A percentile compares a stretch with the other conserved stretches of the same genome.
phyloP scores from a whole-genome alignment of 1,284 basidiomycete species.

The Sporisorium graminicola region DNA sequence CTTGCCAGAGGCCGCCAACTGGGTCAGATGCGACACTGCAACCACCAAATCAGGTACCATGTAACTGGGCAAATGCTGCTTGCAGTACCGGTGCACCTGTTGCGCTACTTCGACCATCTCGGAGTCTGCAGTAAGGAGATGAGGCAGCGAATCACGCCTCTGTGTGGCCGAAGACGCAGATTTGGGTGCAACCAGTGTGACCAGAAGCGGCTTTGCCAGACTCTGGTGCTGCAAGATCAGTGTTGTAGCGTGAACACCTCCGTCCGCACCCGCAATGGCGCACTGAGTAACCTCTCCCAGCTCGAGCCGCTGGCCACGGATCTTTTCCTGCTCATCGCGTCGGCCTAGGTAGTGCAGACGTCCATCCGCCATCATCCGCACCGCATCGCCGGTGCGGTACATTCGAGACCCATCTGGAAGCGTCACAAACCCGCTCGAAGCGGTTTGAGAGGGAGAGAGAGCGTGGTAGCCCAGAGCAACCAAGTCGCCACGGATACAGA shows the following conservation, averaged over 20 bases:
- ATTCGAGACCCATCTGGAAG: conserved; percentile 6
- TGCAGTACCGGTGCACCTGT: conserved; percentile 8
- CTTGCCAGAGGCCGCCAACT: conserved; percentile 20
- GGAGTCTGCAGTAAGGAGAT: not conserved
- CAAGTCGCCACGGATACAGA: conserved; percentile 74
- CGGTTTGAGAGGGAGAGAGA: conserved; percentile 12
- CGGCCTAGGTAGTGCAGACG: conserved; percentile 75
- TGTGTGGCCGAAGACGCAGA: not conserved
- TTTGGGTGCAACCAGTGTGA: conserved; percentile 10
- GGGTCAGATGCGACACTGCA: conserved; percentile 14
- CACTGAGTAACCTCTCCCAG: conserved; percentile 73
- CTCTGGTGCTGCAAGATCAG: conserved; percentile 13
- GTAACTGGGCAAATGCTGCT: conserved; percentile 20
- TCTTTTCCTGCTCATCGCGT: conserved; percentile 75
- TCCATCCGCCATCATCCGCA: conserved; percentile 75
- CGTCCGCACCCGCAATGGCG: conserved; percentile 9
- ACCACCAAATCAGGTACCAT: conserved; percentile 26
- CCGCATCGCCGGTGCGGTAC: conserved; percentile 49
- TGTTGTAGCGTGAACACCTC: conserved; percentile 6
- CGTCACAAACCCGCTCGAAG: conserved; percentile 14
- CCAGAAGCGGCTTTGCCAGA: conserved; percentile 19
- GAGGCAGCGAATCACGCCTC: conserved; percentile 6
- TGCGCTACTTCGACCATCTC: not conserved
- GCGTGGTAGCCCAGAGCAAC: conserved; percentile 74
- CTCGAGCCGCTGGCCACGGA: conserved; percentile 75